phyloP scores from a whole-genome alignment of 306 rosid species.

The Cucurbita pepo region DNA sequence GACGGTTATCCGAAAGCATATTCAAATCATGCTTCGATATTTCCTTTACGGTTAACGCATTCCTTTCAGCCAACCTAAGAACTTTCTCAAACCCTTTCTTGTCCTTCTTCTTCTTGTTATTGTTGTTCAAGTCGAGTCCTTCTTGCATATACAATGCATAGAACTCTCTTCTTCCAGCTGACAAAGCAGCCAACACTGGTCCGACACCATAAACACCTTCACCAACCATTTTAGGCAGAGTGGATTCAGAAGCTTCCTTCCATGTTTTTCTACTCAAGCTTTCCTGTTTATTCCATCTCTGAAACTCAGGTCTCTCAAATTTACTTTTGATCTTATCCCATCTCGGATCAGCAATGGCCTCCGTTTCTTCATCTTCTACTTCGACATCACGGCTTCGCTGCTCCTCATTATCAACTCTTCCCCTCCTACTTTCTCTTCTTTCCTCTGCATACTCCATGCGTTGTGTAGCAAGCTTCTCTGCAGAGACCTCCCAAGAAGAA shows the following conservation, averaged over 20 bases:
- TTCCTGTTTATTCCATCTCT: constrained; percentile 67
- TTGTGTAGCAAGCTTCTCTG: constrained; percentile 7
- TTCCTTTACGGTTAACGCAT: constrained; percentile 47
- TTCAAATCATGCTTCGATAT: constrained; percentile 81
- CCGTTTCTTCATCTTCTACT: constrained; percentile 39
- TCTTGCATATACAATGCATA: constrained; percentile 72
- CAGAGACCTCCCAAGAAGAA: constrained; percentile 18
- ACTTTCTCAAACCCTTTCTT: constrained; percentile 82
- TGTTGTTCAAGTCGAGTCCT: constrained; percentile 73
- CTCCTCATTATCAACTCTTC: constrained; percentile 6
- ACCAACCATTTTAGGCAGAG: constrained; percentile 69
- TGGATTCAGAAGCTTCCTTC: constrained; percentile 72
- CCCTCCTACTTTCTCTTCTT: constrained; percentile 16
- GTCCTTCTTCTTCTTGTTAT: constrained; percentile 89
- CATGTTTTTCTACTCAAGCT: constrained; percentile 76
- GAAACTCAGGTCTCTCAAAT: constrained; percentile 49
- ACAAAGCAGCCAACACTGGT: constrained; percentile 89
- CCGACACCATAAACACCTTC: constrained; percentile 91
- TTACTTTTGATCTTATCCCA: constrained; percentile 60
- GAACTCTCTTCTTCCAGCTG: constrained; percentile 83
- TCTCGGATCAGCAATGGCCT: constrained; percentile 54
- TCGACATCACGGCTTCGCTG: background rate
- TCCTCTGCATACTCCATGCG: constrained; percentile 3
- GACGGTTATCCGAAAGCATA: constrained; percentile 87
- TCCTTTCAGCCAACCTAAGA: constrained; percentile 53